Evolutionary conservation across 768 basidiomycete species (phyloP).

Genomic region (Podaxis sp.): DNA sequence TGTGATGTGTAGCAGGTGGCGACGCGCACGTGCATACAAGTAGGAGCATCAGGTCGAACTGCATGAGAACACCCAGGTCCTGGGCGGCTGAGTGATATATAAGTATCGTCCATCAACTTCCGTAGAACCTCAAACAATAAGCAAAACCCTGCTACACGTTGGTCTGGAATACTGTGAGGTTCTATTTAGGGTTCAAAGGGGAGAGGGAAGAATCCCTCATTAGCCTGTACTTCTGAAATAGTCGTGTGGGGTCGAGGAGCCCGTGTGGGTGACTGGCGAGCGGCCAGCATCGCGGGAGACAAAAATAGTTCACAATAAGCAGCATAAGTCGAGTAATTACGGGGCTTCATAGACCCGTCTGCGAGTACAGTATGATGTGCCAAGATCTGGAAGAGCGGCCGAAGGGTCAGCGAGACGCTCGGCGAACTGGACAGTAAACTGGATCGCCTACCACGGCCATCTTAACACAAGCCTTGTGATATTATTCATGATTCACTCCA

Average conservation of each 20-base stretch:
- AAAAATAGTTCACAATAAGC: slow-evolving; percentile 1
- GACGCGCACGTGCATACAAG: slow-evolving; percentile 2
- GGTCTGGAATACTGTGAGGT: background rate
- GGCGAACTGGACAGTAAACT: background rate
- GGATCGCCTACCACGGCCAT: background rate
- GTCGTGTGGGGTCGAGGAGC: background rate
- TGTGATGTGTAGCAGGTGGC: background rate
- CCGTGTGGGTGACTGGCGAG: background rate
- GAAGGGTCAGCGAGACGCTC: background rate
- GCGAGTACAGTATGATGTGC: background rate
- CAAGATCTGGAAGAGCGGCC: background rate
- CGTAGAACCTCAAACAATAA: background rate
- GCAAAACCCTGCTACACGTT: background rate
- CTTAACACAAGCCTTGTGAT: background rate
- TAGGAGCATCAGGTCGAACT: background rate
- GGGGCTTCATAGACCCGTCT: background rate
- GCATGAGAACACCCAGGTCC: background rate
- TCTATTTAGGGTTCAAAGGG: background rate
- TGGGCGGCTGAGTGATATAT: background rate
- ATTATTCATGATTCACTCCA: slow-evolving; percentile 48
- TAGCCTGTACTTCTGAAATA: background rate
- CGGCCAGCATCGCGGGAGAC: background rate
- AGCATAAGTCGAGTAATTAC: background rate
- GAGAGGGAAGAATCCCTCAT: background rate
- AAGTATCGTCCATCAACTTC: background rate